Evolutionary conservation across 495 filamentous ascomycete species (phyloP), one percentile per base, ranked within the genome.

Genomic region (Poronia punctata): DNA sequence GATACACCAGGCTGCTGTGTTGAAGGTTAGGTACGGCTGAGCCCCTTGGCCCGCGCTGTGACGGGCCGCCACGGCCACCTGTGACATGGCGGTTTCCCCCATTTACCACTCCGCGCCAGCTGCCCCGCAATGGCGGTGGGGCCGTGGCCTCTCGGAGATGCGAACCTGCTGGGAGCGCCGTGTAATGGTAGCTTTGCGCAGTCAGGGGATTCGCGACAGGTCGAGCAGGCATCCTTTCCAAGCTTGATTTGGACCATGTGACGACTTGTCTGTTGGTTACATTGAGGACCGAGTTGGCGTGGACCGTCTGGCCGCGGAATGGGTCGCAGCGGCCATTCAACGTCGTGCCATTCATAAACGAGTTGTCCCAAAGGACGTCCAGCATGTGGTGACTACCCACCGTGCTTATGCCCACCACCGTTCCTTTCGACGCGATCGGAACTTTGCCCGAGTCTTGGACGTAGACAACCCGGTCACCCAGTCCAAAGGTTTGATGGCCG

Each of bases 271-370:
- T 76, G 48, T 89, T 70, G 6, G 82, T 81, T 25, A 96, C 59
- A 58, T 99, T 99, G 11, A 99, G 80, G 15, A 95, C 86, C 1
- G 84, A 82, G 7, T 80, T 78, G 12, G 79, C 71, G 2, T 85
- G 77, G 7, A 99, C 88, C 0, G 93, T 96, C 57, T 92, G 89
- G 26, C 93, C 93, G 25, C 93, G 79, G 80, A 97, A 97, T 5
- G 84, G 84, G n/a, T 87, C 85, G 60, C 93, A 97, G 17, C 93
- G 79, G 17, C 84, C 86, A 42, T 83, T 81, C 9, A 99, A 72
- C 0, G 83, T 88, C 0, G 87, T 95, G 36, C 90, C 93, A 43
- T 85, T 88, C 88, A 99, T 96, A 60, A 99, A 99, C 3, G 84
- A 83, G 12, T 74, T 73, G 54, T 99, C 93, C 55, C 95, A 97